Base-by-base conservation (phyloP, 371 early-diverging fungal genomes). In the Polyrhizophydium stewartii region DNA sequence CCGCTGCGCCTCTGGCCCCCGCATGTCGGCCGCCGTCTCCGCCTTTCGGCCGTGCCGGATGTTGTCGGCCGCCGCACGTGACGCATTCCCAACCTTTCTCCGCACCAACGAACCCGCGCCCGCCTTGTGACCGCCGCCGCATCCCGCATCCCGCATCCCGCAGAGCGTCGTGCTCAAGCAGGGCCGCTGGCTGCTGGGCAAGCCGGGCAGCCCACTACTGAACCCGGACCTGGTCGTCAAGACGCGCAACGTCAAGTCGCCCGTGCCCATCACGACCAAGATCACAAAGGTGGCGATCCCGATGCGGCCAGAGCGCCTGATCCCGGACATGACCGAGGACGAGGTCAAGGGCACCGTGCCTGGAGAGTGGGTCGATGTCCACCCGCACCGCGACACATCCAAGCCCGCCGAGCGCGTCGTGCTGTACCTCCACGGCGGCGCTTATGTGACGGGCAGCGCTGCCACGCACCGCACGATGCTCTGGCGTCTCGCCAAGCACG, bases 391-490 rank as follows among this genome's bases (percentile, higher is more conserved):
- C 28, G 35, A 35, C 35, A 28, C 3, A 10, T 7, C 7, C 22
- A 16, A 7, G 22, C 7, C 49, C 16, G 49, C 28, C 49, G 49
- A 47, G 49, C 49, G 49, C 10, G 75, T 82, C 12, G 60, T 84
- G 0, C 65, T 85, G 25, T 92, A 87, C 59, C 56, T 87, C 31
- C 90, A 91, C 62, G 92, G 92, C 41, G 90, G 68, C 3, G 68
- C 68, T 5, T 68, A 64, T 38, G 61, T 69, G 57, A 55, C 65
- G 28, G 59, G 66, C 57, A 38, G 38, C 22, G 28, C 56, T 5
- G 64, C 63, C 19, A 72, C 74, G 19, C 77, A 81, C 61, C 58
- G 78, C 1, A 49, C 63, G 6, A 47, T 78, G 28, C 73, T 73
- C 19, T 75, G 71, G 66, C 63, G 75, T 7, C 22, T 71, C 19